Evolutionary conservation across 2,329 filamentous ascomycete species (phyloP), one percentile per base, ranked within the genome.

Genomic region (Graphilbum fragrans): DNA sequence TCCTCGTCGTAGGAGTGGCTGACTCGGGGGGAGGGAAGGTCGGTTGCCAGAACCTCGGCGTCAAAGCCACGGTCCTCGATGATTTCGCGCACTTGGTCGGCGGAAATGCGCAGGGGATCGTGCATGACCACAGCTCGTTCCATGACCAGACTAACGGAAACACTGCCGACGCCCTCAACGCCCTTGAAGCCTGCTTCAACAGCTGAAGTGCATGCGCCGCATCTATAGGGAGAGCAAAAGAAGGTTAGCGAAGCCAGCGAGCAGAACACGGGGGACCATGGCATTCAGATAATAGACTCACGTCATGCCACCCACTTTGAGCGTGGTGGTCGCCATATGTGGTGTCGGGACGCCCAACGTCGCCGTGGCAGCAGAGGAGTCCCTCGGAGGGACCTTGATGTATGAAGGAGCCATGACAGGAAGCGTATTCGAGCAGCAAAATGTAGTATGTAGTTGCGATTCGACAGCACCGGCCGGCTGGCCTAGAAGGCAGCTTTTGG

Each of bases 31-130:
- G 69, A 70, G 2, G 77, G 79, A 25, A 86, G 63, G 57, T 93
- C 84, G 17, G 86, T 87, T 4, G 83, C 77, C n/a, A 94, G 64
- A n/a, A 94, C 73, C 50, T 87, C 77, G 32, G 87, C 87, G 54
- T 94, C 90, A 57, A 96, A 96, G 1, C 88, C 88, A 45, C 86
- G 75, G 58, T 94, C 87, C 53, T 95, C 86, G 49, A 95, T 92
- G 29, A 83, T 86, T 50, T 94, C 86, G 56, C 76, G 77, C 45
- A 96, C 74, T 50, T 80, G 66, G 31, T 88, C 82, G 45, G 86
- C 74, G 14, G 85, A 65, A 41, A 96, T 74, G 40, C 74, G 72
- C 42, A 72, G 65, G 2, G 86, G 77, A 60, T 96, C 82, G 62
- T 98, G 92, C 62, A 88, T 82, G 29, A 96, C 70, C 34, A 96